Evolutionary conservation across 2,329 filamentous ascomycete genomes (phyloP).

Genomic region (Trichoderma asperellum): DNA sequence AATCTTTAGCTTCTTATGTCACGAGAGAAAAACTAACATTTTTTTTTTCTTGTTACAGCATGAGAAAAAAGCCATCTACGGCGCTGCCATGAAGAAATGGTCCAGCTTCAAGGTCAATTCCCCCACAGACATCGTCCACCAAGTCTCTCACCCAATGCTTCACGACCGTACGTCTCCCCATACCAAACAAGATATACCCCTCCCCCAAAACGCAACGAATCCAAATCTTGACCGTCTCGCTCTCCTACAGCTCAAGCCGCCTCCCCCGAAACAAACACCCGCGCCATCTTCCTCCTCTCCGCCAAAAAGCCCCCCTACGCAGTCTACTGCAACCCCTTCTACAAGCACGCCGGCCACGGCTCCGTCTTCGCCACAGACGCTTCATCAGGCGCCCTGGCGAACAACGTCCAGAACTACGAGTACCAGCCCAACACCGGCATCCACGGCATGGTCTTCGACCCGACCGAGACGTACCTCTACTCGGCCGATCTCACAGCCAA

Average conservation of each 20-base stretch:
- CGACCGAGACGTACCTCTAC: conserved; percentile 74
- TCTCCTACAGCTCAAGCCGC: conserved; percentile 63
- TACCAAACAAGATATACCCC: background rate
- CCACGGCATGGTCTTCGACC: conserved; percentile 82
- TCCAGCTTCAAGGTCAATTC: conserved; percentile 77
- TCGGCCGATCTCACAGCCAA: conserved; percentile 78
- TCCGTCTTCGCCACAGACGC: conserved; percentile 70
- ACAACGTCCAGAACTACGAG: conserved; percentile 72
- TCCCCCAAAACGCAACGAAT: background rate
- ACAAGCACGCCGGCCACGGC: conserved; percentile 79
- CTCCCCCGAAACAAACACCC: conserved; percentile 74
- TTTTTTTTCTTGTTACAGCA: conserved; percentile 56
- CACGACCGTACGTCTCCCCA: conserved; percentile 68
- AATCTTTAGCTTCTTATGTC: background rate
- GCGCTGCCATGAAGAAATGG: conserved; percentile 93
- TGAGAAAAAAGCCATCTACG: conserved; percentile 81
- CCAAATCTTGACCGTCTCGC: background rate
- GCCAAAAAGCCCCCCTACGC: conserved; percentile 76
- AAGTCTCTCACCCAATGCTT: conserved; percentile 73
- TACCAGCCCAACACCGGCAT: conserved; percentile 73
- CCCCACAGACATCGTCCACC: conserved; percentile 75
- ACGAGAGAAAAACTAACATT: background rate
- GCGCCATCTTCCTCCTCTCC: conserved; percentile 86
- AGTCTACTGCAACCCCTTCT: conserved; percentile 91
- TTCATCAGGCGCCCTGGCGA: conserved; percentile 58